Evolutionary conservation across 2,329 filamentous ascomycete species (phyloP).

Genomic region (Diplocarpon mali): DNA sequence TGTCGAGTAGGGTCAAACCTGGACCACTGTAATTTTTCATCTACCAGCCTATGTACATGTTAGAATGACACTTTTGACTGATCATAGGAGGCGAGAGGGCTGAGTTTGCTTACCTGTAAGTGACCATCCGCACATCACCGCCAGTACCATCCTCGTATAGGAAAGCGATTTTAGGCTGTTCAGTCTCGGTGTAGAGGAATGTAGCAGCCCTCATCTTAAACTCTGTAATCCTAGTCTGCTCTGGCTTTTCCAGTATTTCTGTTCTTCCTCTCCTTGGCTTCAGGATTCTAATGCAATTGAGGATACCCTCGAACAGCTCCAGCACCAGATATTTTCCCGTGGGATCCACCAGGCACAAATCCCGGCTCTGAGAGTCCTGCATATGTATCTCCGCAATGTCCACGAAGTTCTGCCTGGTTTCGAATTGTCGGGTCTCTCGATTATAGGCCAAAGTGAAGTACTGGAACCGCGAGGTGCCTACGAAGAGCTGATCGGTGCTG

Average conservation of each 20-base stretch:
- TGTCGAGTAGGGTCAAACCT: conserved; percentile 45
- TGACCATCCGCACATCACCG: conserved; percentile 43
- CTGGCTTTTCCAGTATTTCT: conserved; percentile 45
- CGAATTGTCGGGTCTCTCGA: conserved; percentile 37
- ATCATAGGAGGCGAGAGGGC: no score
- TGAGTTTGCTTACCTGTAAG: conserved; percentile 34
- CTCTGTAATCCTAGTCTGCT: conserved; percentile 52
- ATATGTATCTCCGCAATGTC: conserved; percentile 48
- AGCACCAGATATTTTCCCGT: conserved; percentile 56
- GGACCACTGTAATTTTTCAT: conserved; percentile 42
- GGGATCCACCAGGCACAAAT: conserved; percentile 76
- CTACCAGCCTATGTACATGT: conserved; percentile 33
- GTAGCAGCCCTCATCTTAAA: conserved; percentile 54
- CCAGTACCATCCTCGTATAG: conserved; percentile 53
- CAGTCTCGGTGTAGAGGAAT: conserved; percentile 47
- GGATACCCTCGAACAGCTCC: conserved; percentile 57
- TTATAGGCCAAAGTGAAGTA: conserved; percentile 92
- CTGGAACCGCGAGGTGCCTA: conserved; percentile 80
- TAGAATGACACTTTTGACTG: no score
- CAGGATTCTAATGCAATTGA: conserved; percentile 52
- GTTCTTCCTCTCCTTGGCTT: conserved; percentile 39
- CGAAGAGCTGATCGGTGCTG: conserved; percentile 73
- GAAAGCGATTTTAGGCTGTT: conserved; percentile 50
- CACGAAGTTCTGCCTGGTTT: conserved; percentile 38
- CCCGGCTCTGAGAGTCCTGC: conserved; percentile 71